Conservation (phyloP, 441 rosid genomes). For the Kokia cookei region DNA sequence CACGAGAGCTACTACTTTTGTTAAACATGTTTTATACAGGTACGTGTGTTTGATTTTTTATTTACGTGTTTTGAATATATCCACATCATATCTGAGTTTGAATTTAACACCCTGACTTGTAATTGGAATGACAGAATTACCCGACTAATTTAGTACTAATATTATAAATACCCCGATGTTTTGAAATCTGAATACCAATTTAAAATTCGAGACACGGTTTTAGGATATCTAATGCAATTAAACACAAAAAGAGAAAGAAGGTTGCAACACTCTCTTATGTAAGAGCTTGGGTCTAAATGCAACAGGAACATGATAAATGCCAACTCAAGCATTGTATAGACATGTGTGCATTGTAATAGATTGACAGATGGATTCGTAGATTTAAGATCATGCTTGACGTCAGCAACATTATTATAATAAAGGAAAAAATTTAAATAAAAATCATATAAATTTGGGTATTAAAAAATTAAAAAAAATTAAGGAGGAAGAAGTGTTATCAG, state of each 20-base stretch:
- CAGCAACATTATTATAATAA: constrained; percentile 9
- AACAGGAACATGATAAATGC: constrained; percentile 30
- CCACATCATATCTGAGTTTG: no score
- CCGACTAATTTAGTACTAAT: no score
- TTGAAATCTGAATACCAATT: no score
- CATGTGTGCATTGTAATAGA: constrained; percentile 17
- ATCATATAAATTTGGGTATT: not conserved
- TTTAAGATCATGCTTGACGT: constrained; percentile 41
- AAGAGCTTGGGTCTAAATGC: constrained; percentile 21
- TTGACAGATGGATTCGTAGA: constrained; percentile 22
- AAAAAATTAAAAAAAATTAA: not conserved
- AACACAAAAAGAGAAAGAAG: not conserved
- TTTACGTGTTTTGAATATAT: no score
- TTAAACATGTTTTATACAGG: no score
- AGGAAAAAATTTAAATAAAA: not conserved
- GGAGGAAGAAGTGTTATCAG: constrained; percentile 1
- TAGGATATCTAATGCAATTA: not conserved
- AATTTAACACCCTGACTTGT: no score
- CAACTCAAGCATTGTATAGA: constrained; percentile 38
- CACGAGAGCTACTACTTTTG: no score
- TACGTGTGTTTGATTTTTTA: no score
- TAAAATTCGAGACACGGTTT: not conserved
- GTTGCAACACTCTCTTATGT: constrained; percentile 12
- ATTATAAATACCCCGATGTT: no score
- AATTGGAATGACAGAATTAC: no score